These are phyloP conservation scores for Trametes elegans DNA, from an alignment of 768 basidiomycete genomes.

Conservation along the genomic window DNA sequence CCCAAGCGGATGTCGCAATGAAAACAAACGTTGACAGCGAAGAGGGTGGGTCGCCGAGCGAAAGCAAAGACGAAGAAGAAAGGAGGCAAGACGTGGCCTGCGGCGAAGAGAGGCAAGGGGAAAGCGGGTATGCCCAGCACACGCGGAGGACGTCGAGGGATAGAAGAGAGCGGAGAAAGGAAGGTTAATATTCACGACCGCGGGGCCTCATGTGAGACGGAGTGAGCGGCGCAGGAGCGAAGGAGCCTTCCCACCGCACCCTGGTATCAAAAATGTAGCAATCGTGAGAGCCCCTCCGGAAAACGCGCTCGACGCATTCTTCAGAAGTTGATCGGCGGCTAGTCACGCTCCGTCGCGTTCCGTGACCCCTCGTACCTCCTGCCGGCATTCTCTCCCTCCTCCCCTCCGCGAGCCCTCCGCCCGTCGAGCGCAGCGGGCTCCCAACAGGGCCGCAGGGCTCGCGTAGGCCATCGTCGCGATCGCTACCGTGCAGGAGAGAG, in stretches of 20 bases:
- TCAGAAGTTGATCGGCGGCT: slow-evolving; percentile 12
- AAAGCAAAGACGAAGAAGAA: neutral
- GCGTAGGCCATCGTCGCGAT: neutral
- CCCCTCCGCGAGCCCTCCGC: neutral
- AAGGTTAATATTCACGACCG: slow-evolving; percentile 14
- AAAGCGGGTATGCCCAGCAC: slow-evolving; percentile 24
- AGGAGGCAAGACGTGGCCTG: neutral
- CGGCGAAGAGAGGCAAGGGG: slow-evolving; percentile 7
- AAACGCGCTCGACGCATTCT: slow-evolving; percentile 19
- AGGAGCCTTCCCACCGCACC: slow-evolving; percentile 1
- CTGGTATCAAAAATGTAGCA: slow-evolving; percentile 5
- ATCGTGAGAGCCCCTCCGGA: neutral
- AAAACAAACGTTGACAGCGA: neutral
- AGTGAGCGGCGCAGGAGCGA: slow-evolving; percentile 1
- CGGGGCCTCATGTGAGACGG: slow-evolving; percentile 16
- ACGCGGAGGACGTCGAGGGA: slow-evolving; percentile 20
- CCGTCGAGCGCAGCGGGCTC: neutral
- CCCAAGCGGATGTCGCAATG: neutral
- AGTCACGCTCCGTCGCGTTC: slow-evolving; percentile 2
- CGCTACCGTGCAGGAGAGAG: neutral
- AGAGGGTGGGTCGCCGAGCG: neutral
- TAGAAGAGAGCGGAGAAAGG: slow-evolving; percentile 15
- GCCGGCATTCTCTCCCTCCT: slow-evolving; percentile 5
- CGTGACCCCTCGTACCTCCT: neutral
- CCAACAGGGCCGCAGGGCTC: neutral